Evolutionary conservation across 768 basidiomycete species (phyloP), one percentile per base, ranked within the genome.

Genomic region (Lenzites betulinus): DNA sequence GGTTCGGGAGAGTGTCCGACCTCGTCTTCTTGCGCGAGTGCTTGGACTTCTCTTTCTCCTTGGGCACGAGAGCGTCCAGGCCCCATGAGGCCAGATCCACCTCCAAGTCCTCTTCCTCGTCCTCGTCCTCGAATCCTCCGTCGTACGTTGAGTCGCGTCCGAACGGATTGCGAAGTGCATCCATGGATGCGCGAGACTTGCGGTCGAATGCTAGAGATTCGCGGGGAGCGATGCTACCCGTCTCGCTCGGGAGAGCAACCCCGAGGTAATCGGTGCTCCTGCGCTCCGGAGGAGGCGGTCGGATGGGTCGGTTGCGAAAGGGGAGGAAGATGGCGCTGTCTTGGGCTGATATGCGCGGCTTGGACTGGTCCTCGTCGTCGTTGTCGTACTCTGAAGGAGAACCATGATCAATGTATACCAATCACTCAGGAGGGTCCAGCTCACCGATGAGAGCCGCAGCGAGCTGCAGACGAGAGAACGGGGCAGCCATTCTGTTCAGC

Each of bases 241-340:
- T 76, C 62, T 89, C 88, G 60, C 79, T 83, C n/a, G 88, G 86
- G 33, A 89, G 75, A 20, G 85, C 75, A 7, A 89, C 83, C 7
- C 87, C 84, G 26, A 90, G 82, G 68, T 86, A 86, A 72, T 90
- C 88, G 28, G 77, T 68, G 66, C 82, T 87, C 68, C 79, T 81
- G 48, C 84, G 79, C 44, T 81, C 69, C 20, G 73, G 67, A 7
- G 73, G 52, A 33, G 73, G 74, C 23, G 79, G 78, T 59, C 78
- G 78, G 63, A 82, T 76, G 51, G 80, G 80, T 51, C 79, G 77
- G 51, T 81, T 71, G 47, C 79, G 83, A 33, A 89, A 85, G 41
- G 92, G 77, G 70, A 90, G 88, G n/a, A 94, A 93, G 60, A 94
- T 89, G 51, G 91, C 92, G 61, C 91, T 93, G 60, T 93, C 90